Percentiles rank a stretch among this genome's conserved stretches.
These are phyloP conservation scores for Chaetomidium leptoderma DNA, from an alignment of 495 filamentous ascomycete genomes.

Conservation along the genomic window DNA sequence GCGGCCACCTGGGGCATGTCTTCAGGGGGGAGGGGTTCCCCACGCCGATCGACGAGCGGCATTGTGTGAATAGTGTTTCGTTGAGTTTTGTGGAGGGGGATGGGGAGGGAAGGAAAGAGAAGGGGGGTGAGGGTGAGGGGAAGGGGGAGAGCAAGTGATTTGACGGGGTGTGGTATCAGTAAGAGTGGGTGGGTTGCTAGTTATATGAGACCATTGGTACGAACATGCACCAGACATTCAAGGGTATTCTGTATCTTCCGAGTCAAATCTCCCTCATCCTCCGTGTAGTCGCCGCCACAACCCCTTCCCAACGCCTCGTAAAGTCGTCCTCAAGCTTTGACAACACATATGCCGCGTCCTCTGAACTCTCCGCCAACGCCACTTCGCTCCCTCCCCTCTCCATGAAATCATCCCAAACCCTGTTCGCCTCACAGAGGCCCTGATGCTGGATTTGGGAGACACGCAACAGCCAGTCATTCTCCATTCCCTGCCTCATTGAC, in stretches of 20 bases:
- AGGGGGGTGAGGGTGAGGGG: conserved; percentile 25
- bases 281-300: conserved; percentile 7
- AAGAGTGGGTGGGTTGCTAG: too few relatives aligned
- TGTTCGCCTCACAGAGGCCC: conserved; percentile 23
- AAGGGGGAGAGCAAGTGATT: conserved; percentile 33
- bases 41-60: conserved; percentile 91
- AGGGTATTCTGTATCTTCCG: too few relatives aligned
- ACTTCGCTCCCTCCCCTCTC: conserved; percentile 17
- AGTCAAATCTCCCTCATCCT: conserved; percentile 19
- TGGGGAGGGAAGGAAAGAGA: conserved; percentile 47
- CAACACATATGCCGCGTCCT: conserved; percentile 12
- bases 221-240: too few relatives aligned
- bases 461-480: background rate
- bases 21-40: conserved; percentile 92
- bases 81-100: conserved; percentile 71
- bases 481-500: background rate
- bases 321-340: conserved; percentile 20
- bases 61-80: conserved; percentile 94
- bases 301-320: conserved; percentile 5
- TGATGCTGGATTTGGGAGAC: conserved; percentile 17
- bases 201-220: too few relatives aligned
- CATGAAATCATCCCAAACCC: conserved; percentile 28
- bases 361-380: conserved; percentile 1
- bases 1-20: conserved; percentile 93
- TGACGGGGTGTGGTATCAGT: too few relatives aligned